Conservation (phyloP, 1,139 yeast genomes). For the Candida labiduridarum region DNA sequence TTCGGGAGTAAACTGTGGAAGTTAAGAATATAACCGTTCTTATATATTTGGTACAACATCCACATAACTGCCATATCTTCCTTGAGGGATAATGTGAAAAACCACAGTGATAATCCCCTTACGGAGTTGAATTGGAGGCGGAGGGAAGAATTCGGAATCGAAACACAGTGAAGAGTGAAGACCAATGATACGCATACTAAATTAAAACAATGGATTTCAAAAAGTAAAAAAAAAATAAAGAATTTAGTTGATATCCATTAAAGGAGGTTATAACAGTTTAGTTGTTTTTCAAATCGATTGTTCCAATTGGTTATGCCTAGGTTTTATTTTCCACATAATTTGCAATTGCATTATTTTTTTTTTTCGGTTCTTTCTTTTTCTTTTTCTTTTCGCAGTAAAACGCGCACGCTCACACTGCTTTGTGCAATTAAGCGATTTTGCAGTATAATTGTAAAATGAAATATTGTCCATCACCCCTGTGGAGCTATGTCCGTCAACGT, state of each 20-base stretch:
- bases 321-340: neutral
- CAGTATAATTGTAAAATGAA: conserved; percentile 3
- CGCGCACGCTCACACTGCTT: neutral
- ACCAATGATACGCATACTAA: neutral
- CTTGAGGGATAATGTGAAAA: no score
- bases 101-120: neutral
- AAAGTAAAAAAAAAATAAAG: neutral
- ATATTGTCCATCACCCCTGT: neutral
- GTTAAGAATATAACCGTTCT: neutral
- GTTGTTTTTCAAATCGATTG: neutral
- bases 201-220: neutral
- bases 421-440: neutral
- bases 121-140: neutral
- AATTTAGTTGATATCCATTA: neutral
- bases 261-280: neutral
- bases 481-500: no score
- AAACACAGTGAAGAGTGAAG: neutral
- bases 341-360: neutral
- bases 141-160: conserved; percentile 3
- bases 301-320: conserved; percentile 1
- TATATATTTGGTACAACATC: neutral
- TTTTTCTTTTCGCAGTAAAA: neutral
- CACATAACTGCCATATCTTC: no score
- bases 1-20: neutral
- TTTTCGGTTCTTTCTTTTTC: no score